Evolutionary conservation across 2,329 filamentous ascomycete genomes (phyloP).

Genomic region (Calonectria hawksworthii): DNA sequence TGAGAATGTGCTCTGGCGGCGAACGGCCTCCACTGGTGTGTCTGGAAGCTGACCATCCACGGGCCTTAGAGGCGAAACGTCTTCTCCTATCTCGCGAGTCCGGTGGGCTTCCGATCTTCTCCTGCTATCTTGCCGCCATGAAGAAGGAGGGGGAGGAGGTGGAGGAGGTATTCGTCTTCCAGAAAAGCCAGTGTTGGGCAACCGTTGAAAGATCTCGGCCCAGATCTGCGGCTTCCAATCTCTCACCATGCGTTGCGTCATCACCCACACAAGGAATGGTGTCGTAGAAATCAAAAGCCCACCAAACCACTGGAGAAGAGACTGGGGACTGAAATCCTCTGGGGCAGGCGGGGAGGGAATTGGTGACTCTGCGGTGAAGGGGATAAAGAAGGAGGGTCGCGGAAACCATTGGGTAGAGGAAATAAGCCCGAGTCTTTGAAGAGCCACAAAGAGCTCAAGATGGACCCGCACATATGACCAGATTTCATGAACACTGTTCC

Average conservation of each 20-base stretch:
- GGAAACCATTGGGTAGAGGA: slow-evolving; percentile 60
- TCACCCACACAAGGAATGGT: slow-evolving; percentile 63
- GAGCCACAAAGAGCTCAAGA: slow-evolving; percentile 64
- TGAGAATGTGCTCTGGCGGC: slow-evolving; percentile 63
- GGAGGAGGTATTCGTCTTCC: slow-evolving; percentile 37
- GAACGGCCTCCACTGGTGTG: slow-evolving; percentile 49
- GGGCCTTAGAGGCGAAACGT: slow-evolving; percentile 44
- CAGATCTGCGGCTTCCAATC: slow-evolving; percentile 55
- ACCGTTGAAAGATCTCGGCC: slow-evolving; percentile 52
- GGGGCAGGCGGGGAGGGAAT: slow-evolving; percentile 62
- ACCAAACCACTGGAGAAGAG: slow-evolving; percentile 60
- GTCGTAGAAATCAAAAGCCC: slow-evolving; percentile 57
- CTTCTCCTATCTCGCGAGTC: slow-evolving; percentile 38
- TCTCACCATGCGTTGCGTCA: slow-evolving; percentile 56
- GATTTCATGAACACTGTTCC: slow-evolving; percentile 46
- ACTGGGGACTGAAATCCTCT: slow-evolving; percentile 52
- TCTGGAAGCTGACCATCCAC: slow-evolving; percentile 51
- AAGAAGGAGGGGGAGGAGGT: slow-evolving; percentile 34
- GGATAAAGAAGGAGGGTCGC: slow-evolving; percentile 64
- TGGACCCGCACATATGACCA: slow-evolving; percentile 63
- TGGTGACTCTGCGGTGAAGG: slow-evolving; percentile 66
- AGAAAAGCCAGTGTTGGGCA: slow-evolving; percentile 56
- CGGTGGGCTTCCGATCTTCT: slow-evolving; percentile 39
- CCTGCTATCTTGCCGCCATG: slow-evolving; percentile 35
- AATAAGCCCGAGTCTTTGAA: slow-evolving; percentile 66